These are phyloP conservation scores for Brettanomyces anomalus DNA, from an alignment of 805 yeast species.

Conservation along the genomic window DNA sequence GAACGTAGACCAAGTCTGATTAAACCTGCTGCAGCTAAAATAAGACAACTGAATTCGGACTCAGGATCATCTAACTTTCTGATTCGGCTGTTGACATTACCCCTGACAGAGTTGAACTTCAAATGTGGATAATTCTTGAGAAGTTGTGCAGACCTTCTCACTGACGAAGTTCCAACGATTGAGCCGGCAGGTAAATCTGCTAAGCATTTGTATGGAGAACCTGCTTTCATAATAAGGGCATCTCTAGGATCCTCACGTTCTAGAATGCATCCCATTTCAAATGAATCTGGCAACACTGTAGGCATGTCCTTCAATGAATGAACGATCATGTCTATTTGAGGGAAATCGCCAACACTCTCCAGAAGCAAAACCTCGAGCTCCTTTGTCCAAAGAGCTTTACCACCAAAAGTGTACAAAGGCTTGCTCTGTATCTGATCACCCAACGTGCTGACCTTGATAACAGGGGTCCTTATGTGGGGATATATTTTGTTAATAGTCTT, in stretches of 20 bases:
- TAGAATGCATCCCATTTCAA: constrained; percentile 79
- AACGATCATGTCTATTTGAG: constrained; percentile 78
- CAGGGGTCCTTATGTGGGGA: constrained; percentile 63
- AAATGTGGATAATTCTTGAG: constrained; percentile 70
- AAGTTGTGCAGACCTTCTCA: constrained; percentile 88
- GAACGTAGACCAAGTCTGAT: constrained; percentile 61
- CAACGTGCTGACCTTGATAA: constrained; percentile 72
- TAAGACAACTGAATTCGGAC: constrained; percentile 52
- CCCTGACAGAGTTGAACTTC: constrained; percentile 77
- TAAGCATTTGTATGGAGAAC: constrained; percentile 53
- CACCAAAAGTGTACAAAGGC: constrained; percentile 92
- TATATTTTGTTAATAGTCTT: constrained; percentile 43
- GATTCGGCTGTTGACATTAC: constrained; percentile 73
- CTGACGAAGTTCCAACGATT: constrained; percentile 89
- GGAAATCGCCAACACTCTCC: constrained; percentile 50
- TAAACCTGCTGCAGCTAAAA: constrained; percentile 91
- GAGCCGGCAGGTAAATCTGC: constrained; percentile 77
- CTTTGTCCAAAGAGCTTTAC: constrained; percentile 93
- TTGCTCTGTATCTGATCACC: constrained; percentile 83
- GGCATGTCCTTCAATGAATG: constrained; percentile 93
- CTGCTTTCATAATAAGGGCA: constrained; percentile 68
- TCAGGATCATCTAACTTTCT: constrained; percentile 67
- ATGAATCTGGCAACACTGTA: constrained; percentile 80
- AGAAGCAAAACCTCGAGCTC: constrained; percentile 79
- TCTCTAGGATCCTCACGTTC: constrained; percentile 90